phyloP scores from a whole-genome alignment of 768 basidiomycete species.

The Psilocybe cubensis region DNA sequence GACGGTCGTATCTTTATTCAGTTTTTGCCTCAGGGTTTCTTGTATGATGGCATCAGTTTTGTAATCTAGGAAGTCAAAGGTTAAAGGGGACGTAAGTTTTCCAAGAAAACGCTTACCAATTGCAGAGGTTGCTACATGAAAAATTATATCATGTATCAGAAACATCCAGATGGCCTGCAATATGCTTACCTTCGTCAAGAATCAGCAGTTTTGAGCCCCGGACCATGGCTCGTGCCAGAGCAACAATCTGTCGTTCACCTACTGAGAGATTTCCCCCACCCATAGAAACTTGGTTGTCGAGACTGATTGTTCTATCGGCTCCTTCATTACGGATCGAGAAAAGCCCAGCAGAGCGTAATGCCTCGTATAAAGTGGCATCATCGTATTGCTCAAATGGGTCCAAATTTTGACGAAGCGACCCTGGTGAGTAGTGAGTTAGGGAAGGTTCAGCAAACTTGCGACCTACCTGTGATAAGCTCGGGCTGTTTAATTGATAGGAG shows the following conservation, averaged over 20 bases:
- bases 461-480: conserved; percentile 19
- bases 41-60: conserved; percentile 73
- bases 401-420: conserved; percentile 60
- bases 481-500: conserved; percentile 9
- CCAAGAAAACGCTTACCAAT: conserved; percentile 53
- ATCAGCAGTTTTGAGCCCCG: conserved; percentile 63
- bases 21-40: conserved; percentile 65
- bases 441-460: not conserved
- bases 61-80: conserved; percentile 38
- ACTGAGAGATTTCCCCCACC: conserved; percentile 76
- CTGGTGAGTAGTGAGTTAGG: conserved; percentile 30
- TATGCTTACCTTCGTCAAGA: conserved; percentile 64
- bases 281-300: conserved; percentile 45
- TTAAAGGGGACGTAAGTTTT: conserved; percentile 34
- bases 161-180: not conserved
- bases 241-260: conserved; percentile 74
- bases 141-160: conserved; percentile 25
- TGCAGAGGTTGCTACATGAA: conserved; percentile 42
- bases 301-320: conserved; percentile 48
- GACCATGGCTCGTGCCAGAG: conserved; percentile 65
- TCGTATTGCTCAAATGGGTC: conserved; percentile 65
- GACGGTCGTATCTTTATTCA: conserved; percentile 48
- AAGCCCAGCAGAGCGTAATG: conserved; percentile 42
- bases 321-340: conserved; percentile 42
- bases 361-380: conserved; percentile 44